phyloP scores from a whole-genome alignment of 257 asterid genomes.

The Eucommia ulmoides region DNA sequence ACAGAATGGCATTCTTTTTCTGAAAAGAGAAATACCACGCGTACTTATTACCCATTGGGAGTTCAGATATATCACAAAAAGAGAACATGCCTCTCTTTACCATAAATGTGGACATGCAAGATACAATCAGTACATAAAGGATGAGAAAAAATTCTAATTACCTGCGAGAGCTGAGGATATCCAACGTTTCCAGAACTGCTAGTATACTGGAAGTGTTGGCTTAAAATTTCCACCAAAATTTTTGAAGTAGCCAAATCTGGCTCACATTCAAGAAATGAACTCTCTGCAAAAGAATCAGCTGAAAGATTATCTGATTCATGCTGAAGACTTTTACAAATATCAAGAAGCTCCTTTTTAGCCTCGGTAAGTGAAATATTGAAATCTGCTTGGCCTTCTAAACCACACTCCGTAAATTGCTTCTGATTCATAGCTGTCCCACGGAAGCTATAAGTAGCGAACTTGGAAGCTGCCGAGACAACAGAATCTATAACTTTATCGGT shows the following conservation, averaged over 20 bases:
- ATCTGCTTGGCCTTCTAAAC: constrained; percentile 19
- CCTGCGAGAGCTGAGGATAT: constrained; percentile 52
- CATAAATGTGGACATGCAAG: neutral
- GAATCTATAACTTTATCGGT: constrained; percentile 42
- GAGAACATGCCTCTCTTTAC: neutral
- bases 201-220: constrained; percentile 26
- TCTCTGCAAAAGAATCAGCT: constrained; percentile 33
- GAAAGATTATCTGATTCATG: constrained; percentile 26
- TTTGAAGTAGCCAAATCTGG: constrained; percentile 42
- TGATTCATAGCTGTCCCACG: constrained; percentile 19
- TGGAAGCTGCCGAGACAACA: constrained; percentile 47
- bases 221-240: constrained; percentile 52
- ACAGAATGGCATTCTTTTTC: constrained; percentile 56
- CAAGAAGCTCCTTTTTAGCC: constrained; percentile 46
- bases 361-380: constrained; percentile 32
- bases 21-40: too few species aligned
- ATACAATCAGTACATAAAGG: neutral
- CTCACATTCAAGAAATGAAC: constrained; percentile 38
- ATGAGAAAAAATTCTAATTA: constrained; percentile 16
- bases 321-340: constrained; percentile 30
- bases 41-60: too few species aligned
- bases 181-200: constrained; percentile 30
- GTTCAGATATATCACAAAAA: neutral
- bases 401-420: constrained; percentile 19
- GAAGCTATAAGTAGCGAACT: constrained; percentile 26